A percentile compares a stretch with the other conserved stretches of the same genome.
phyloP scores from a whole-genome alignment of 108 stramenopile species.

The Ochromonas danica region DNA sequence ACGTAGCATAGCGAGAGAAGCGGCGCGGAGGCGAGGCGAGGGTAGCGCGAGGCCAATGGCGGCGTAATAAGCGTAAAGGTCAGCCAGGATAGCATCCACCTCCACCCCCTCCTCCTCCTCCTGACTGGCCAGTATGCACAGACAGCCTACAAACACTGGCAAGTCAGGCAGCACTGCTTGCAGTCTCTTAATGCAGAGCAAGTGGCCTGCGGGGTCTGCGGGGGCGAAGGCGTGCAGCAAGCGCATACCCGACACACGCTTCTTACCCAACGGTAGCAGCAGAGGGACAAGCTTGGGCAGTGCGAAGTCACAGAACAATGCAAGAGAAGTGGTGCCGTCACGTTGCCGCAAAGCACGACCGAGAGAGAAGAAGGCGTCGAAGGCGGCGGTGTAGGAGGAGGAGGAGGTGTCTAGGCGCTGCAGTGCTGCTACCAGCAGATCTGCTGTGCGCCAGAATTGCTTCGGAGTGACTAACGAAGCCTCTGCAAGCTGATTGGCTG shows the following conservation, averaged over 20 bases:
- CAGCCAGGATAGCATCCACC: constrained; percentile 29
- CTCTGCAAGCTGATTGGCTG: constrained; percentile 12
- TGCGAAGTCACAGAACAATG: constrained; percentile 29
- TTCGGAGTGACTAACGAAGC: constrained; percentile 23
- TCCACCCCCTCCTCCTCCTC: constrained; percentile 1
- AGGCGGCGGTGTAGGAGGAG: not conserved
- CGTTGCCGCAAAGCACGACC: not conserved
- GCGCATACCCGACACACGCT: not conserved
- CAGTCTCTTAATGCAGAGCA: constrained; percentile 31
- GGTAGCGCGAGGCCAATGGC: constrained; percentile 29
- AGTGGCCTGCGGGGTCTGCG: not conserved
- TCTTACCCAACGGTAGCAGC: not conserved
- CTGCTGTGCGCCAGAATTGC: constrained; percentile 25
- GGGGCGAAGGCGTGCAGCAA: constrained; percentile 27
- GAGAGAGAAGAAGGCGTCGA: constrained; percentile 5
- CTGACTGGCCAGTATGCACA: constrained; percentile 4
- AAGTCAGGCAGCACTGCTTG: constrained; percentile 12
- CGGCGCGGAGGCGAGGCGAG: constrained; percentile 40
- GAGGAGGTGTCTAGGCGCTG: not conserved
- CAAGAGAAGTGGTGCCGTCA: not conserved
- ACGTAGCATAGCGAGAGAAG: constrained; percentile 39
- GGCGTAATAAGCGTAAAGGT: constrained; percentile 45
- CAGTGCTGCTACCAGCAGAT: not conserved
- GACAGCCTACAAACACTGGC: not conserved
- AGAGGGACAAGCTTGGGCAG: constrained; percentile 5